Base-by-base conservation (phyloP, 441 rosid species). In the Pelargonium myrrhifolium region DNA sequence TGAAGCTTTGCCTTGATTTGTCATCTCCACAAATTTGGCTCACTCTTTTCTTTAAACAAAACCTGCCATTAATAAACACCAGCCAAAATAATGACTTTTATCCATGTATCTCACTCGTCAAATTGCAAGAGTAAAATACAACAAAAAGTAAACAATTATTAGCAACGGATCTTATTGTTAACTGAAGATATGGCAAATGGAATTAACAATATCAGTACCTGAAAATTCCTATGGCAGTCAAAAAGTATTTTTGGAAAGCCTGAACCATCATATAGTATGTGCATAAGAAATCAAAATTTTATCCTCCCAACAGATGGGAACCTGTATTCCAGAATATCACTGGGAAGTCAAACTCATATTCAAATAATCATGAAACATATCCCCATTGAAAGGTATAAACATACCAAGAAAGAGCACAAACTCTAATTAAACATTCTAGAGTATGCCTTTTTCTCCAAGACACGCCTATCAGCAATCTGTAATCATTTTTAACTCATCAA, bases 361-460 rank as follows among this genome's bases (percentile, higher is more conserved):
- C 20, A 9, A 22, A 47, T 21, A 5, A n/a, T 39, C 22, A 8
- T 22, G 1, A 60, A 26, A 17, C 6, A 21, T n/a, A 49, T 39
- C 9, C 14, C 20, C 35, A 15, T 17, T 8, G 15, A 61, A 43
- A 68, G 65, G 47, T 70, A 18, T 17, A 10, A n/a, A 20, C 62
- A 9, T 58, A 58, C 62, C 69, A 22, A 15, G 21, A 24, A 18
- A 42, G 14, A 24, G 61, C 42, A 5, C 1, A 26, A 31, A 26
- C 40, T 28, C 61, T 61, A 71, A 31, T 65, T 69, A 64, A 71
- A 71, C 74, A 82, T 82, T 71, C 62, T 78, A n/a, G 80, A 65
- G 66, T 74, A 80, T 7, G 81, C 77, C 68, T 65, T 78, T 74
- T 80, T 82, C 79, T 82, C 84, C 67, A 37, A 68, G 53, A 76